Evolutionary conservation across 768 basidiomycete species (phyloP).

Genomic region (Termitomyces sp.): DNA sequence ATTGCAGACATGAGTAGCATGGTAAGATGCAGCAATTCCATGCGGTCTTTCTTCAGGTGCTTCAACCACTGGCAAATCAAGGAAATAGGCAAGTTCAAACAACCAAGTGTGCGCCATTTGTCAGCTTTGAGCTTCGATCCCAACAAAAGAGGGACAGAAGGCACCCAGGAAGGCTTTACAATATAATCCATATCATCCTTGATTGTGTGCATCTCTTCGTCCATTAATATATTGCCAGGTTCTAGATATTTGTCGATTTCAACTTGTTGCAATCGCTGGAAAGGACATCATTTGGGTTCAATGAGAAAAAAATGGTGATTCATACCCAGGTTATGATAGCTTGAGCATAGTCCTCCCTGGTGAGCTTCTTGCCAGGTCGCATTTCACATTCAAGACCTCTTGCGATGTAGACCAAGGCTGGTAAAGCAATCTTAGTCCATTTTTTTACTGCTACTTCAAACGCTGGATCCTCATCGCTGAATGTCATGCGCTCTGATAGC

Average conservation of each 20-base stretch:
- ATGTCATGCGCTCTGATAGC: background rate
- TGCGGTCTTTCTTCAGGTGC: too few species aligned
- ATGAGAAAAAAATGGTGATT: background rate
- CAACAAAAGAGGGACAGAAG: too few species aligned
- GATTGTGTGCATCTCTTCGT: constrained; percentile 9
- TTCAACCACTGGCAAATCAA: too few species aligned
- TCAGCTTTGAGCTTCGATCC: too few species aligned
- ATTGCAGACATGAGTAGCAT: too few species aligned
- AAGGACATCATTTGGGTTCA: background rate
- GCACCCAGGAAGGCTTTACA: too few species aligned
- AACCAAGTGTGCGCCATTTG: too few species aligned
- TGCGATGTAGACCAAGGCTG: background rate
- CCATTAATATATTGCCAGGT: constrained; percentile 1
- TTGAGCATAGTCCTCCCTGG: background rate
- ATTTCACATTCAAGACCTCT: background rate
- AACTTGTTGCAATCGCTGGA: background rate
- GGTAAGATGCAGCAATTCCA: constrained; percentile 25
- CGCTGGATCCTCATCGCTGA: background rate
- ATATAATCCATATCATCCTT: constrained; percentile 9
- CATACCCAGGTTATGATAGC: background rate
- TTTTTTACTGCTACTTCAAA: background rate
- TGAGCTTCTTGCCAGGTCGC: background rate
- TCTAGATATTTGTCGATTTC: background rate
- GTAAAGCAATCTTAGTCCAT: background rate
- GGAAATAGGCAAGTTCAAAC: too few species aligned